A percentile compares a stretch with the other conserved stretches of the same genome.
These are phyloP conservation scores for Glebionis coronaria DNA, from an alignment of 129 eudicot species.

Conservation along the genomic window DNA sequence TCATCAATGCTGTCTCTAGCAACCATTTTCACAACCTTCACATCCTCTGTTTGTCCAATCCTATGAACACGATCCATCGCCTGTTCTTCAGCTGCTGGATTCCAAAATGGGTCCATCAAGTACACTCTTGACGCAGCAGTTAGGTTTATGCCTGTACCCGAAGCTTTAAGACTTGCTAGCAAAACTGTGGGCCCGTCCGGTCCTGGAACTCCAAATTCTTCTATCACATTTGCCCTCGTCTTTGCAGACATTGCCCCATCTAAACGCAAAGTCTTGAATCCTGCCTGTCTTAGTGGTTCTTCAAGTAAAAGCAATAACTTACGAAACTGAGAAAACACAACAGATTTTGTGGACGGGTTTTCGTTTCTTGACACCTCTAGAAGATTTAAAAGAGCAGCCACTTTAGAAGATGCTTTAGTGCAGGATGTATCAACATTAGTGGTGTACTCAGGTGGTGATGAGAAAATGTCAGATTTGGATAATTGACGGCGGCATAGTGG, in stretches of 20 bases:
- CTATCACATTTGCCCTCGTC: slow-evolving; percentile 50
- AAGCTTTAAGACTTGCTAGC: slow-evolving; percentile 88
- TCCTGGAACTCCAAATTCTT: slow-evolving; percentile 46
- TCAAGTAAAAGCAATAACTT: slow-evolving; percentile 70
- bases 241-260: slow-evolving; percentile 81
- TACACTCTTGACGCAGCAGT: slow-evolving; percentile 78
- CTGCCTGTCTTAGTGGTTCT: slow-evolving; percentile 66
- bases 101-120: slow-evolving; percentile 99
- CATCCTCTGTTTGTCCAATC: slow-evolving; percentile 77
- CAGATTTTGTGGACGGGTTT: slow-evolving; percentile 50
- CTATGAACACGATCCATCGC: slow-evolving; percentile 96
- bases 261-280: slow-evolving; percentile 65
- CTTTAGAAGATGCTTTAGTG: slow-evolving; percentile 58
- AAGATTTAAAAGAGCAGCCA: slow-evolving; percentile 49
- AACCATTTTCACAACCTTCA: slow-evolving; percentile 72
- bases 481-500: slow-evolving; percentile 75
- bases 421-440: slow-evolving; percentile 28
- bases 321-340: slow-evolving; percentile 75
- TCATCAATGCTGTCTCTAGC: slow-evolving; percentile 80
- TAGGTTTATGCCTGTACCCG: slow-evolving; percentile 77
- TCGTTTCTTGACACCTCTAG: slow-evolving; percentile 44
- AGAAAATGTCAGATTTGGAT: slow-evolving; percentile 67
- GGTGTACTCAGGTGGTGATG: slow-evolving; percentile 58
- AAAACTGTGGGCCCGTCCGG: slow-evolving; percentile 67
- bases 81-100: slow-evolving; percentile 89